Base-by-base conservation (phyloP, 2,329 filamentous ascomycete genomes). In the Rutstroemia sp. region DNA sequence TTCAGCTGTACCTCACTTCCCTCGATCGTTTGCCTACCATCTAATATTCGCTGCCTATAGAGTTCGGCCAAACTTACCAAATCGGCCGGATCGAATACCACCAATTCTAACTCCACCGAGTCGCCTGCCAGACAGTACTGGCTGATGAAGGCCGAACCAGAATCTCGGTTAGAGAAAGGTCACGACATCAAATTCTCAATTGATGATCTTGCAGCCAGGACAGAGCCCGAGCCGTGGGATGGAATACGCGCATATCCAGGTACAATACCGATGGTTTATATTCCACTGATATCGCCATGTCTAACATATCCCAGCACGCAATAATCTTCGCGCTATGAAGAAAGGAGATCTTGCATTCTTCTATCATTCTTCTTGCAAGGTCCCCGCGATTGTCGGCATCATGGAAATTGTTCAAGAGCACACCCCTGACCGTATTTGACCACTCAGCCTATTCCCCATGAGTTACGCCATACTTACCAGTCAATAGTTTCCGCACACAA, bases 361-460 rank as follows among this genome's bases (percentile, higher is more conserved):
- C 75, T 97, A 97, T 69, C 92, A 96, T 72, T 95, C 89, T 48
- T 95, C 94, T 66, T 94, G 89, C 73, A 95, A 95, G 69, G 81
- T 86, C 23, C 91, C 92, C 0, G 92, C 89, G 2, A 90, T 97
- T 48, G 90, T 86, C 1, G 92, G 92, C 1, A 82, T 86, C 17
- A 92, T 96, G 87, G 88, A 94, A 66, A 88, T 99, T 60, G 91
- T 95, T 16, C 79, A 82, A 61, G 92, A 96, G 68, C 87, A 89
- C 63, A 86, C 86, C 2, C 80, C 89, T 8, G 94, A 99, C 66
- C 73, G 87, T 89, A 73, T 64, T 21, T 9, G 40, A 21, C 6
- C 36, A 14, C 27, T 23, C 21, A 14, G 30, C 30, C 25, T 19
- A 51, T 51, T 25, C 47, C 9, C 2, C 9, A 23, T 21, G 34